Conservation (phyloP, 2,329 filamentous ascomycete genomes). For the Penicillium sp. region DNA sequence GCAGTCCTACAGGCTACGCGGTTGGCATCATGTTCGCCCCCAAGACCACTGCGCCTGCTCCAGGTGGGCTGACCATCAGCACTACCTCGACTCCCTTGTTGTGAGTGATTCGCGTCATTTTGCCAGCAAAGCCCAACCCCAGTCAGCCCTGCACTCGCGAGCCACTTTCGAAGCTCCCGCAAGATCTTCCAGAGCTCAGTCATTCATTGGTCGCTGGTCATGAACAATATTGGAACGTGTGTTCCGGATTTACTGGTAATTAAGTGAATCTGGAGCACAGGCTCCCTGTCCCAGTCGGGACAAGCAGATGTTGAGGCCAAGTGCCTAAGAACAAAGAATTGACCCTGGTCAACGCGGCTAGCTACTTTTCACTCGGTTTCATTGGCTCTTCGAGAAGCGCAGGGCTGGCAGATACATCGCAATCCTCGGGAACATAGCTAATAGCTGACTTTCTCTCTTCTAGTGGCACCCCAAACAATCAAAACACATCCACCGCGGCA, state of each 20-base stretch:
- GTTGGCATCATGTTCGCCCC: slow-evolving; percentile 42
- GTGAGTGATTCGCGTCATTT: slow-evolving; percentile 43
- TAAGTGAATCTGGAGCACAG: not conserved
- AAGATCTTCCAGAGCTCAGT: not conserved
- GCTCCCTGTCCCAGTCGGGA: not conserved
- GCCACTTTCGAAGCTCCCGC: slow-evolving; percentile 1
- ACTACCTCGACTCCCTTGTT: slow-evolving; percentile 57
- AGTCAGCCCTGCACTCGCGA: not conserved
- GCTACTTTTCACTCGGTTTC: not conserved
- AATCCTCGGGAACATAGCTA: slow-evolving; percentile 20
- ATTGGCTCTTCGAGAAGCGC: not conserved
- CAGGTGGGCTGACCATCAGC: slow-evolving; percentile 58
- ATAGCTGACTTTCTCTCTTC: slow-evolving; percentile 17
- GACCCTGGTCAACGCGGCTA: not conserved
- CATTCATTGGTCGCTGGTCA: not conserved
- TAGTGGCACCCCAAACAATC: slow-evolving; percentile 38
- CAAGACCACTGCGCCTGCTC: slow-evolving; percentile 42
- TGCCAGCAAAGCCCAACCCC: not conserved
- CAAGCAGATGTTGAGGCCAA: not conserved
- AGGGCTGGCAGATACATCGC: not conserved
- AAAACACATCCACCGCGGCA: slow-evolving; percentile 38
- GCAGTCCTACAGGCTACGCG: slow-evolving; percentile 21
- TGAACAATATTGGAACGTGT: not conserved
- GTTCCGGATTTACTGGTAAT: not conserved
- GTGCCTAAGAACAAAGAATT: not conserved